A percentile compares a stretch with the other conserved stretches of the same genome.
These are phyloP conservation scores for Sedum album DNA, from an alignment of 164 flowering plant genomes.

Conservation along the genomic window DNA sequence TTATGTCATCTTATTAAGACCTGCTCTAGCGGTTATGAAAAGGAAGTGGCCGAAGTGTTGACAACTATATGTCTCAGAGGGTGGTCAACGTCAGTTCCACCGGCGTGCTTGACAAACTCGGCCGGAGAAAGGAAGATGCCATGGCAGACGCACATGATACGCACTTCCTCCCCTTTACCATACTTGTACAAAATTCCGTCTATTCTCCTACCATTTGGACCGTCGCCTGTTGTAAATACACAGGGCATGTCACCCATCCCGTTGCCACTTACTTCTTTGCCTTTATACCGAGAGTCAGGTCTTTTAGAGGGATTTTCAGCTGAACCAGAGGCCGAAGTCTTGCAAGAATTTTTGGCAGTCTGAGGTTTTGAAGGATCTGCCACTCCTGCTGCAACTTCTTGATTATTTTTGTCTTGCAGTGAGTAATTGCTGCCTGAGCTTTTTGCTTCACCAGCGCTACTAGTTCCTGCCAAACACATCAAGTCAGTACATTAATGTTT, in stretches of 20 bases:
- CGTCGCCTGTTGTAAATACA: conserved; percentile 58
- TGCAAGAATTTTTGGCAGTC: conserved; percentile 11
- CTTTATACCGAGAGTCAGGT: conserved; percentile 12
- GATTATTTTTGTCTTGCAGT: conserved; percentile 22
- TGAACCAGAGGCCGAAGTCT: neutral
- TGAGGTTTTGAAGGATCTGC: conserved; percentile 19
- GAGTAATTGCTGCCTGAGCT: conserved; percentile 30
- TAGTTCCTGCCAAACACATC: conserved; percentile 25
- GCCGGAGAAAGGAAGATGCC: conserved; percentile 60
- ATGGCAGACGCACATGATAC: conserved; percentile 71
- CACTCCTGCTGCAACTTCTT: conserved; percentile 16
- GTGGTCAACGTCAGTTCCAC: conserved; percentile 47
- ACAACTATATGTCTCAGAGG: conserved; percentile 61
- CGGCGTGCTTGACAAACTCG: conserved; percentile 65
- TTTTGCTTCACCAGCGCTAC: conserved; percentile 29
- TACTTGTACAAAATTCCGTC: conserved; percentile 63
- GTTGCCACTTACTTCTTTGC: conserved; percentile 21
- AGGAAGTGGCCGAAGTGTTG: conserved; percentile 31
- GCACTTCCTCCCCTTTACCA: conserved; percentile 60
- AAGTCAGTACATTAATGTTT: neutral
- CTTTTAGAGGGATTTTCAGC: conserved; percentile 12
- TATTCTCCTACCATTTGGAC: conserved; percentile 52
- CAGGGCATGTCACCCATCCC: conserved; percentile 58
- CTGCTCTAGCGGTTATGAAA: conserved; percentile 10
- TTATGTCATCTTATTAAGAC: neutral